Conservation (phyloP, 805 yeast genomes). For the Teunomyces barrocoloradensis region DNA sequence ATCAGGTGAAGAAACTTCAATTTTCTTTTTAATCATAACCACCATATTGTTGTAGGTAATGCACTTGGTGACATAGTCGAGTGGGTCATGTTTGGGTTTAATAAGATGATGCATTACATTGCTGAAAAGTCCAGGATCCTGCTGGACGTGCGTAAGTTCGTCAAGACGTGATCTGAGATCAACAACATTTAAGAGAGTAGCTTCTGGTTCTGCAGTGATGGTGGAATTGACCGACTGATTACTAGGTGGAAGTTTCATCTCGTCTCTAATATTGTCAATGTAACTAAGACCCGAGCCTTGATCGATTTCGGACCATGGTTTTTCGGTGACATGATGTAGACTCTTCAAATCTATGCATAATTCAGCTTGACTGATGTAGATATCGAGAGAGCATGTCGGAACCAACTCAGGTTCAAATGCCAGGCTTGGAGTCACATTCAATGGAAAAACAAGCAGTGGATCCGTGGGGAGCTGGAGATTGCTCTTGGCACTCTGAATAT, state of each 20-base stretch:
- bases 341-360: slow-evolving; percentile 25
- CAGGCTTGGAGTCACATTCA: slow-evolving; percentile 37
- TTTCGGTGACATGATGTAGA: slow-evolving; percentile 41
- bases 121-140: slow-evolving; percentile 12
- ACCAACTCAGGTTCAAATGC: slow-evolving; percentile 49
- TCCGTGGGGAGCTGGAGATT: slow-evolving; percentile 49
- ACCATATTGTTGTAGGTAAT: slow-evolving; percentile 52
- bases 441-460: slow-evolving; percentile 57
- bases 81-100: slow-evolving; percentile 33
- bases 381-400: slow-evolving; percentile 49
- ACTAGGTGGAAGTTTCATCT: slow-evolving; percentile 40
- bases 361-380: slow-evolving; percentile 61
- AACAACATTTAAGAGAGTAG: slow-evolving; percentile 19
- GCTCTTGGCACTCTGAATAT: slow-evolving; percentile 22
- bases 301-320: slow-evolving; percentile 63
- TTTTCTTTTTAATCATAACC: slow-evolving; percentile 58
- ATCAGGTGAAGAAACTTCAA: slow-evolving; percentile 64
- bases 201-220: slow-evolving; percentile 10
- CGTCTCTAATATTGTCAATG: slow-evolving; percentile 56
- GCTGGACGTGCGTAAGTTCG: slow-evolving; percentile 8
- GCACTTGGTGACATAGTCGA: slow-evolving; percentile 57
- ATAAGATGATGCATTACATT: slow-evolving; percentile 25
- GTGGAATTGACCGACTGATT: slow-evolving; percentile 4
- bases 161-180: slow-evolving; percentile 21
- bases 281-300: slow-evolving; percentile 40